Conservation (phyloP, 139 green algal genomes). For the Chlamydomonas incerta region DNA sequence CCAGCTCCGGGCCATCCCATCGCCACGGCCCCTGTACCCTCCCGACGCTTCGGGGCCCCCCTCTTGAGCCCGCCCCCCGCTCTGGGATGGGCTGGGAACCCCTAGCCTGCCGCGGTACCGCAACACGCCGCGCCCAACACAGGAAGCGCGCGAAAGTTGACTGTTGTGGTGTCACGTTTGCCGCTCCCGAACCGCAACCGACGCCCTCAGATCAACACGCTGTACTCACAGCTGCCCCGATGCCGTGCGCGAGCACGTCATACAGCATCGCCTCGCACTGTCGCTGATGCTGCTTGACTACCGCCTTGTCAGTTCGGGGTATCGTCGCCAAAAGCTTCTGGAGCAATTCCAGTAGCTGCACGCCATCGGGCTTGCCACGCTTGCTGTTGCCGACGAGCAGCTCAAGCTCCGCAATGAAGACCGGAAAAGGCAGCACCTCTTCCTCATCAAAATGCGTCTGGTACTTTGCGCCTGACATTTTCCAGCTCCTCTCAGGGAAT, state of each 20-base stretch:
- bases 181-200: no score
- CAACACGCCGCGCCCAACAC: no score
- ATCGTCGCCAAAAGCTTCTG: conserved; percentile 83
- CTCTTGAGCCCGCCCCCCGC: no score
- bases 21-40: no score
- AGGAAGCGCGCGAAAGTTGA: no score
- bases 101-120: no score
- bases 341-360: conserved; percentile 76
- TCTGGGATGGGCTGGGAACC: no score
- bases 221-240: conserved; percentile 49
- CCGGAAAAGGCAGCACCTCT: conserved; percentile 76
- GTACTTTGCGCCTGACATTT: no score
- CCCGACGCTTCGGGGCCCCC: no score
- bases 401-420: conserved; percentile 89
- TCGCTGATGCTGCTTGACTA: conserved; percentile 79
- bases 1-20: no score
- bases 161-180: no score
- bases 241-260: conserved; percentile 62
- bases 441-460: conserved; percentile 73
- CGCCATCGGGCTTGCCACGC: conserved; percentile 51
- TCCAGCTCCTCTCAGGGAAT: no score
- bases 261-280: conserved; percentile 78
- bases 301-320: conserved; percentile 50
- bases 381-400: conserved; percentile 74
- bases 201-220: not conserved